phyloP scores from a whole-genome alignment of 139 green algal species.

The Coelastrella sp. region DNA sequence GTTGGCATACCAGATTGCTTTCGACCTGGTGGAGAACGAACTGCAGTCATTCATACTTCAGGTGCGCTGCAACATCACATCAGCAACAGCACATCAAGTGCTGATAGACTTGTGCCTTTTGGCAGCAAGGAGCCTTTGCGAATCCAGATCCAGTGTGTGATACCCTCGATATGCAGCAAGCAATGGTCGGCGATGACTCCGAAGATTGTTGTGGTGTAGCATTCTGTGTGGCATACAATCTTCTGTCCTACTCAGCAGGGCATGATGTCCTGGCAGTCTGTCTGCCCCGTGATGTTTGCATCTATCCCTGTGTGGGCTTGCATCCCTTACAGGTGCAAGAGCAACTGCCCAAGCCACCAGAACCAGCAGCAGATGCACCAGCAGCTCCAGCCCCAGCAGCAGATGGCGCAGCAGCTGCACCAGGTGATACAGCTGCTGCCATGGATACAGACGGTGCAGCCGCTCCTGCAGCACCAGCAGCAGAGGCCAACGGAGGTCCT shows the following conservation, averaged over 20 bases:
- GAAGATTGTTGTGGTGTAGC: too few relatives aligned
- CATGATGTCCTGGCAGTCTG: too few relatives aligned
- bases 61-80: conserved; percentile 53
- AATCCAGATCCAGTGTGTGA: too few relatives aligned
- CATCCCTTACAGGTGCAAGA: conserved; percentile 20
- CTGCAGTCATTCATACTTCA: conserved; percentile 91
- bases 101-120: too few relatives aligned
- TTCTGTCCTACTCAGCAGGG: too few relatives aligned
- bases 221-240: too few relatives aligned
- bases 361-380: conserved; percentile 12
- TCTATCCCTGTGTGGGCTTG: background rate
- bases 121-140: too few relatives aligned
- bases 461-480: conserved; percentile 30
- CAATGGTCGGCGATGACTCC: too few relatives aligned
- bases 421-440: background rate
- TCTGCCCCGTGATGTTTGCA: too few relatives aligned
- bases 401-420: conserved; percentile 13
- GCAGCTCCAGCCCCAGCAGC: conserved; percentile 13
- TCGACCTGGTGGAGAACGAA: conserved; percentile 98
- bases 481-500: background rate
- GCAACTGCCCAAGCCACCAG: conserved; percentile 34
- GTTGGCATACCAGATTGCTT: conserved; percentile 96
- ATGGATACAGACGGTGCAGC: background rate
- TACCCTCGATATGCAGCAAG: background rate
- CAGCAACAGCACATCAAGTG: too few relatives aligned